Conservation (phyloP, 192 early-diverging fungal genomes). For the Mortierella hygrophila region DNA sequence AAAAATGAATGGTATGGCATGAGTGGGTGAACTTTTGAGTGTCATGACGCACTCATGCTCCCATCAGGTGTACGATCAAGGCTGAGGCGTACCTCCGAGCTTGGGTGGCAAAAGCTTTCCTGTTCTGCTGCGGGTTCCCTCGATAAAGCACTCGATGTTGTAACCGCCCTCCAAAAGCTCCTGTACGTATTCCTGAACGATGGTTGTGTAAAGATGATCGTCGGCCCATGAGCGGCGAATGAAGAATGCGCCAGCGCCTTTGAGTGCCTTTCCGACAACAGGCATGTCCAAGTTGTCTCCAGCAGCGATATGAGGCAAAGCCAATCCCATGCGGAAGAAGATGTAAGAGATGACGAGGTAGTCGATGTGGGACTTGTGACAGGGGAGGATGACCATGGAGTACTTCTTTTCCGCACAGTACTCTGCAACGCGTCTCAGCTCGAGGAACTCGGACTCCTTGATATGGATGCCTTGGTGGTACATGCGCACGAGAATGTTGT, state of each 20-base stretch:
- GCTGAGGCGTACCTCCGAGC: slow-evolving; percentile 63
- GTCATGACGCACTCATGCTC: neutral
- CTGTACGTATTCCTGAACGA: slow-evolving; percentile 84
- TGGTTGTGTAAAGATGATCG: slow-evolving; percentile 76
- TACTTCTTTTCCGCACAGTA: slow-evolving; percentile 72
- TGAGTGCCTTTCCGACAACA: slow-evolving; percentile 74
- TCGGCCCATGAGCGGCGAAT: slow-evolving; percentile 85
- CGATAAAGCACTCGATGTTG: slow-evolving; percentile 87
- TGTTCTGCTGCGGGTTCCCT: slow-evolving; percentile 85
- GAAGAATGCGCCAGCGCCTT: slow-evolving; percentile 81
- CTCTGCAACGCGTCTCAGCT: slow-evolving; percentile 69
- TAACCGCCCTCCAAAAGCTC: slow-evolving; percentile 77
- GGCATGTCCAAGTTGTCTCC: slow-evolving; percentile 90
- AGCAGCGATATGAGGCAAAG: slow-evolving; percentile 86
- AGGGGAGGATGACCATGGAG: slow-evolving; percentile 84
- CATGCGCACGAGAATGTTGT: slow-evolving; percentile 81
- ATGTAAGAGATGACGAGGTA: slow-evolving; percentile 86
- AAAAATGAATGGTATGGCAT: neutral
- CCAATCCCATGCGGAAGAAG: slow-evolving; percentile 84
- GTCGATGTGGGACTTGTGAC: slow-evolving; percentile 90
- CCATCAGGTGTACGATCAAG: neutral
- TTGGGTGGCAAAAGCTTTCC: slow-evolving; percentile 87
- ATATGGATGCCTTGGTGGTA: slow-evolving; percentile 92
- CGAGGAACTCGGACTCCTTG: slow-evolving; percentile 80
- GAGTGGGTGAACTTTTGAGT: neutral